These are phyloP conservation scores for Agrocybe praecox DNA, from an alignment of 768 basidiomycete genomes.

Conservation along the genomic window DNA sequence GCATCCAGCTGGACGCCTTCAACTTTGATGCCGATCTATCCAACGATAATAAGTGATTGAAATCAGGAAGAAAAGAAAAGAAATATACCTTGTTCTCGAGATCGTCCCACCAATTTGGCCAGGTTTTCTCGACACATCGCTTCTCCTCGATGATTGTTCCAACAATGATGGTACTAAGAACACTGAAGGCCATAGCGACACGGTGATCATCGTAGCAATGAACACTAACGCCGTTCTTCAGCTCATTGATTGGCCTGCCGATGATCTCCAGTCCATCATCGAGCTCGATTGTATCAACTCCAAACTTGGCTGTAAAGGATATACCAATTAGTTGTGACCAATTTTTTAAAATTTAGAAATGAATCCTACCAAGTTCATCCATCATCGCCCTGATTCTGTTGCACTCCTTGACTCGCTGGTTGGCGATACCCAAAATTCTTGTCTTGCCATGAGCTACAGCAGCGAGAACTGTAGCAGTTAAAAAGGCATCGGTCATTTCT, in stretches of 20 bases:
- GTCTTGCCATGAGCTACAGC: conserved; percentile 78
- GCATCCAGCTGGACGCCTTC: conserved; percentile 78
- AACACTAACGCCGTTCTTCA: conserved; percentile 75
- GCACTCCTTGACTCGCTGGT: conserved; percentile 98
- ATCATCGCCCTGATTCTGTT: conserved; percentile 97
- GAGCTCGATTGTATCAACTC: conserved; percentile 88
- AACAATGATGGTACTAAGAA: conserved; percentile 72
- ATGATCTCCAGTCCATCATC: conserved; percentile 92
- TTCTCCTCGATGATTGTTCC: conserved; percentile 93
- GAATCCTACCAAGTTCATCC: conserved; percentile 81
- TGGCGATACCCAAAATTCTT: conserved; percentile 92
- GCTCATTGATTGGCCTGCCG: conserved; percentile 65
- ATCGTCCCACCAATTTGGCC: conserved; percentile 99
- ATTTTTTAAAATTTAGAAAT: background rate
- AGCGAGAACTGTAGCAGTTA: conserved; percentile 91
- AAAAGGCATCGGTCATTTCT: conserved; percentile 99
- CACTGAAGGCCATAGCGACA: conserved; percentile 98
- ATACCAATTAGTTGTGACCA: background rate
- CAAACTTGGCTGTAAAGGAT: conserved; percentile 76
- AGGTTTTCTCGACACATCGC: conserved; percentile 98
- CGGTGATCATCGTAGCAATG: conserved; percentile 99
- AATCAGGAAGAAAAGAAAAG: background rate
- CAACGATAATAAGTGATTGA: conserved; percentile 27
- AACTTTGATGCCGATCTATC: conserved; percentile 94
- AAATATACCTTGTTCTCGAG: conserved; percentile 81